Base-by-base conservation (phyloP, 768 basidiomycete species). In the Suillus subalutaceus region DNA sequence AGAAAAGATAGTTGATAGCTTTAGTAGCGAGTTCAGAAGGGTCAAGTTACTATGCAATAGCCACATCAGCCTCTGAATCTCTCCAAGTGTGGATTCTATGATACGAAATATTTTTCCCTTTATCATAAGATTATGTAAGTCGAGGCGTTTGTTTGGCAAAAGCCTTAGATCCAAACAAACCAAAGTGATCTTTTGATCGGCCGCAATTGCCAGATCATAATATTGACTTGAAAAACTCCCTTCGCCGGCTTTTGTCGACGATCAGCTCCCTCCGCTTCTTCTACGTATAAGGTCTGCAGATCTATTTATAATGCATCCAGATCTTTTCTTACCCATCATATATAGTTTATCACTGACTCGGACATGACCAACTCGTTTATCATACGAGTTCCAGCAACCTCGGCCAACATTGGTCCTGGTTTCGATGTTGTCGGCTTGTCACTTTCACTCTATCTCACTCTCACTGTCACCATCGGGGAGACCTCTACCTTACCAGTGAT, bases 341-440 rank as follows among this genome's bases (percentile, higher is more conserved):
- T 12, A 23, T n/a, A 20, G 37, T 58, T 8, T 37, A 20, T 55
- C 15, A n/a, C 59, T 50, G 65, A 26, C 26, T 26, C 26, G 26
- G 26, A 53, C 67, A 77, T 78, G 77, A 56, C 71, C 35, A 52
- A 56, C 50, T 32, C 63, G 67, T 86, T 95, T 79, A 84, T 81
- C 44, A 94, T 99, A 78, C 86, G 84, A 68, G 91, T 99, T 62
- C 97, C 97, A 12, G 95, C 95, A n/a, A 98, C 97, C 2, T 96
- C 96, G 68, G 97, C 97, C 69, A 99, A 99, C 82, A 96, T 99
- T 74, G 97, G 97, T 3, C 97, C 97, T 48, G 97, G 97, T 32
- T 99, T 99, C 79, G 97, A 99, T 77, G 97, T 99, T 68, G 95
- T 98, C 69, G 97, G 97, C n/a, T 90, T 99, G 68, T 96, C 97